A percentile compares a stretch with the other conserved stretches of the same genome.
Conservation (phyloP, 495 filamentous ascomycete genomes). For the Daldinia grandis region DNA sequence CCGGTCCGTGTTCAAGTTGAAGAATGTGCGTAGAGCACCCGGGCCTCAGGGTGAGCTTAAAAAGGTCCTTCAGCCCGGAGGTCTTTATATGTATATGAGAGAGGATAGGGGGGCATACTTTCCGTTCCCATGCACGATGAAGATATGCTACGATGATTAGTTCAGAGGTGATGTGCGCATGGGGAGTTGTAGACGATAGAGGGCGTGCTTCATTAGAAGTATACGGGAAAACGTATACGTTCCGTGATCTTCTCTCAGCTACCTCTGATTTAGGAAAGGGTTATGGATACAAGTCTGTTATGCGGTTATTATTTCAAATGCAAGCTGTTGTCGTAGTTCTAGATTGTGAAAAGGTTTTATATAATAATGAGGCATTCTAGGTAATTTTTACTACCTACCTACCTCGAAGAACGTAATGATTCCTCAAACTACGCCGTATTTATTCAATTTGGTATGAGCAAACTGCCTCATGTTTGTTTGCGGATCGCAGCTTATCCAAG, state of each 20-base stretch:
- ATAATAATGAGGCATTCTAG: background rate
- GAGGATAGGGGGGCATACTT: constrained; percentile 76
- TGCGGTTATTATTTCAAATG: background rate
- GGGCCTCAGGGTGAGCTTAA: constrained; percentile 78
- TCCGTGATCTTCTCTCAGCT: background rate
- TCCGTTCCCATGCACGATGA: constrained; percentile 77
- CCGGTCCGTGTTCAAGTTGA: constrained; percentile 69
- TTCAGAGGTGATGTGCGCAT: background rate
- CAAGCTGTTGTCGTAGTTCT: background rate
- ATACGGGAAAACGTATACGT: constrained; percentile 8
- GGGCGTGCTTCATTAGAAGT: background rate
- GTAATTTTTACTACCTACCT: background rate
- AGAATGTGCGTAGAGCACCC: constrained; percentile 70
- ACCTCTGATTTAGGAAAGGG: background rate
- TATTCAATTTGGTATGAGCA: background rate
- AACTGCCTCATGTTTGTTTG: background rate
- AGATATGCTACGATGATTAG: constrained; percentile 60
- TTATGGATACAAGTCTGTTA: background rate
- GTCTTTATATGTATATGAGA: constrained; percentile 73
- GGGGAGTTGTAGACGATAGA: background rate
- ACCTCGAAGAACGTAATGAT: background rate
- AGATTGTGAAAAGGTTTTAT: background rate
- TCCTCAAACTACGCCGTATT: background rate
- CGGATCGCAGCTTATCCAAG: background rate
- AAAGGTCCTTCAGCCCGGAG: constrained; percentile 68